phyloP scores from a whole-genome alignment of 768 basidiomycete genomes.

The Lactarius trivialis region DNA sequence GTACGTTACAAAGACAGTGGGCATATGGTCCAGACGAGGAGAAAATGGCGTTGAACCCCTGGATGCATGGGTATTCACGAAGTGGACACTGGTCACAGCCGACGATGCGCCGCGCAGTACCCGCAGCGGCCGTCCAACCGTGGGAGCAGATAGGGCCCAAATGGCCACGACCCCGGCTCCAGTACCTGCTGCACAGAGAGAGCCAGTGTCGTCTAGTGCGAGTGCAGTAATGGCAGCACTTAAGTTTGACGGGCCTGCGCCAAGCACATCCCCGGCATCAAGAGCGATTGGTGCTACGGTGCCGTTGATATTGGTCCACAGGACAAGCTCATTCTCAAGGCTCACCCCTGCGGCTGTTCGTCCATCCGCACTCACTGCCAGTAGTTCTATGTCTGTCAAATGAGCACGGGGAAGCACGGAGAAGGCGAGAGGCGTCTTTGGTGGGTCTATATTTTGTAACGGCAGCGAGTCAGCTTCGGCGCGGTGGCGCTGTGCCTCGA shows the following conservation, averaged over 20 bases:
- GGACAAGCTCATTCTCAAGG: constrained; percentile 66
- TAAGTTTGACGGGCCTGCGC: constrained; percentile 41
- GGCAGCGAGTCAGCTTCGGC: constrained; percentile 38
- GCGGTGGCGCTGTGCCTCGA: constrained; percentile 76
- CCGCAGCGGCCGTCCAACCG: constrained; percentile 37
- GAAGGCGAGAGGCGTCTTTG: constrained; percentile 45
- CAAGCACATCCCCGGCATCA: constrained; percentile 47
- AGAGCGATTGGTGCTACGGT: constrained; percentile 38
- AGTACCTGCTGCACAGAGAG: constrained; percentile 67
- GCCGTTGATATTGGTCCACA: constrained; percentile 54
- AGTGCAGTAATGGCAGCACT: constrained; percentile 52
- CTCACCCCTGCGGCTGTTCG: constrained; percentile 62
- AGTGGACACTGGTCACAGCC: constrained; percentile 47
- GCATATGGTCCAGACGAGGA: constrained; percentile 21
- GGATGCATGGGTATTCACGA: constrained; percentile 28
- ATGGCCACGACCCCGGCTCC: constrained; percentile 55
- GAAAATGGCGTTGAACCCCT: constrained; percentile 22
- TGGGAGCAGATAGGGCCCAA: constrained; percentile 47
- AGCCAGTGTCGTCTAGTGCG: constrained; percentile 54
- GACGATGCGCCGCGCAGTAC: constrained; percentile 37
- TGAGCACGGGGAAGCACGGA: constrained; percentile 76
- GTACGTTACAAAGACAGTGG: constrained; percentile 33
- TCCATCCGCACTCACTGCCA: constrained; percentile 67
- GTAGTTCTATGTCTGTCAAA: constrained; percentile 73
- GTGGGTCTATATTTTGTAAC: constrained; percentile 30